Percentiles rank a stretch among this genome's conserved stretches.
These are phyloP conservation scores for Iris pallida DNA, from an alignment of 116 monocot genomes.

Conservation along the genomic window DNA sequence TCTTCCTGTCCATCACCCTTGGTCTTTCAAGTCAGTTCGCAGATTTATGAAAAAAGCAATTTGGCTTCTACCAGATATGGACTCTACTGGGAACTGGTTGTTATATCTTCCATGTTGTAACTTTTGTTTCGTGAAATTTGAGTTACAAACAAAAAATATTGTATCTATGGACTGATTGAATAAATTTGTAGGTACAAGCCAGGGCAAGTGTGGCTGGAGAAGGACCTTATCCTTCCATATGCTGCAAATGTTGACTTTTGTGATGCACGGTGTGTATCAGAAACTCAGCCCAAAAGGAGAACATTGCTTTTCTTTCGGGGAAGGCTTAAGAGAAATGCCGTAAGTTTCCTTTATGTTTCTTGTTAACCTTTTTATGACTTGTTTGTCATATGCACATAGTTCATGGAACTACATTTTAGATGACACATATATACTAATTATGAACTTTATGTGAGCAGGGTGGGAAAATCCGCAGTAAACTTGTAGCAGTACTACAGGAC, in stretches of 20 bases:
- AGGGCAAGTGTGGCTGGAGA: slow-evolving; percentile 88
- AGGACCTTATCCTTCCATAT: slow-evolving; percentile 97
- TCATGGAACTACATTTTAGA: neutral
- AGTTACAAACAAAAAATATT: neutral
- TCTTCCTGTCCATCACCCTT: slow-evolving; percentile 97
- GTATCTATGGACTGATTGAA: neutral
- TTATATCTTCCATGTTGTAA: neutral
- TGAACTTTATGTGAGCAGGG: slow-evolving; percentile 35
- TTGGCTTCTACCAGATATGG: slow-evolving; percentile 98
- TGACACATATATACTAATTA: slow-evolving; percentile 1
- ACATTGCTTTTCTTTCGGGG: slow-evolving; percentile 87
- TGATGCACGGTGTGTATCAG: slow-evolving; percentile 54
- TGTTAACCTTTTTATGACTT: too few species aligned
- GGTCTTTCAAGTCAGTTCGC: slow-evolving; percentile 98
- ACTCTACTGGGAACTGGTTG: slow-evolving; percentile 95
- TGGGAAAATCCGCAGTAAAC: slow-evolving; percentile 87
- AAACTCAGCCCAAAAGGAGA: slow-evolving; percentile 56
- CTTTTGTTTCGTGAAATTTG: neutral
- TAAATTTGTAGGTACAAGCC: slow-evolving; percentile 78
- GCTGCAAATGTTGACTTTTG: slow-evolving; percentile 85
- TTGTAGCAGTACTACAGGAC: slow-evolving; percentile 52
- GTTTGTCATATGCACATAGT: too few species aligned
- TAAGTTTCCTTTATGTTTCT: slow-evolving; percentile 13
- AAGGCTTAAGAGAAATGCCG: slow-evolving; percentile 96
- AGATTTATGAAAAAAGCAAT: slow-evolving; percentile 97